These are phyloP conservation scores for Scutellaria galericulata DNA, from an alignment of 257 asterid genomes.

Conservation along the genomic window DNA sequence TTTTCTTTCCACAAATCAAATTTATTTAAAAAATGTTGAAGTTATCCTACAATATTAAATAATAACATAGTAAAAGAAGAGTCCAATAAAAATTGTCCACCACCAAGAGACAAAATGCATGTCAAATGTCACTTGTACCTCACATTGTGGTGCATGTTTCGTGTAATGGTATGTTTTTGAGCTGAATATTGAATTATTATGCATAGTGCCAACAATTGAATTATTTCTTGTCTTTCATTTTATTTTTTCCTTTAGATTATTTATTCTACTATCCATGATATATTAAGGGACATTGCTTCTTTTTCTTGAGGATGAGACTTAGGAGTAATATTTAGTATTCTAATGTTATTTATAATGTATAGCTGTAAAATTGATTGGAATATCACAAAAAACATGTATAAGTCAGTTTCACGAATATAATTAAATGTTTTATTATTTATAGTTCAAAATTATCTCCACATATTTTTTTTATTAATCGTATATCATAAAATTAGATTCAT, in stretches of 20 bases:
- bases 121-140: conserved; percentile 40
- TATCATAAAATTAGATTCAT: too few relatives aligned
- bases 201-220: not conserved
- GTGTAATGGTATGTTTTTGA: conserved; percentile 41
- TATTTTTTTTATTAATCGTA: too few relatives aligned
- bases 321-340: too few relatives aligned
- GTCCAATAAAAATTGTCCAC: conserved; percentile 10
- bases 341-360: too few relatives aligned
- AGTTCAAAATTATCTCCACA: too few relatives aligned
- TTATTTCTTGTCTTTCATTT: not conserved
- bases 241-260: not conserved
- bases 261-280: not conserved
- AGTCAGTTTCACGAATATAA: too few relatives aligned
- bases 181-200: not conserved
- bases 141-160: conserved; percentile 58
- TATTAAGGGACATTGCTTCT: not conserved
- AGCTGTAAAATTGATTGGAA: too few relatives aligned
- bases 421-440: too few relatives aligned
- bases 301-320: too few relatives aligned
- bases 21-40: not conserved
- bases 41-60: not conserved
- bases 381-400: too few relatives aligned
- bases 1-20: too few relatives aligned
- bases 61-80: not conserved
- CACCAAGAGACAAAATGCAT: conserved; percentile 32